phyloP scores from a whole-genome alignment of 2,329 filamentous ascomycete genomes.

The Coleophoma eucalyptorum region DNA sequence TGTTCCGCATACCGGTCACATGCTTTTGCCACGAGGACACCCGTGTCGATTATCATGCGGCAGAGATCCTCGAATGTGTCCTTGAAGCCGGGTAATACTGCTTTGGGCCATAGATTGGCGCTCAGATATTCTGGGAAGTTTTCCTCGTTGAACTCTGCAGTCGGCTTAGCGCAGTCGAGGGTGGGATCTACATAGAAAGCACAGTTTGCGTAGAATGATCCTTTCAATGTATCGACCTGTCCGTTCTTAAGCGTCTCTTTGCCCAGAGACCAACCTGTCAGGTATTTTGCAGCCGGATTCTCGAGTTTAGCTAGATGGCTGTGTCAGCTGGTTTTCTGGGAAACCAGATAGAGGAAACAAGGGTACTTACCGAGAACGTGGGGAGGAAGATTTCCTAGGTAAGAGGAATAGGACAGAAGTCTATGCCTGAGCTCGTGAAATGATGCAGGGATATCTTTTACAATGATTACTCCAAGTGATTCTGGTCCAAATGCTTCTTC shows the following conservation, averaged over 20 bases:
- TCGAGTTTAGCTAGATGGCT: slow-evolving; percentile 45
- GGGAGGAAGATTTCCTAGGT: slow-evolving; percentile 75
- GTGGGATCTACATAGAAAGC: slow-evolving; percentile 67
- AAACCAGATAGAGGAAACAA: not conserved
- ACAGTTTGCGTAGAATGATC: slow-evolving; percentile 81
- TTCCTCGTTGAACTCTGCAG: slow-evolving; percentile 48
- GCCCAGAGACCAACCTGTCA: slow-evolving; percentile 75
- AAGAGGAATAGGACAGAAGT: slow-evolving; percentile 82
- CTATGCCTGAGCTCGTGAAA: slow-evolving; percentile 70
- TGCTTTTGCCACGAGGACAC: slow-evolving; percentile 81
- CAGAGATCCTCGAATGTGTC: slow-evolving; percentile 72
- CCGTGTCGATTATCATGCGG: slow-evolving; percentile 81
- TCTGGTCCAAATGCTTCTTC: slow-evolving; percentile 84
- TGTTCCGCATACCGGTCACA: slow-evolving; percentile 82
- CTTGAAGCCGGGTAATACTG: slow-evolving; percentile 73
- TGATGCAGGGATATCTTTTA: slow-evolving; percentile 73
- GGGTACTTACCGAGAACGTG: slow-evolving; percentile 61
- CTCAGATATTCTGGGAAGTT: slow-evolving; percentile 86
- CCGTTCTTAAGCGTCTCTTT: slow-evolving; percentile 79
- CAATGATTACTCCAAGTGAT: slow-evolving; percentile 89
- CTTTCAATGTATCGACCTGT: slow-evolving; percentile 75
- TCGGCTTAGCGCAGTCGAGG: slow-evolving; percentile 60
- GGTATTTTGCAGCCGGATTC: slow-evolving; percentile 57
- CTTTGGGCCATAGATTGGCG: slow-evolving; percentile 82
- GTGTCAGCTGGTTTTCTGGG: slow-evolving; percentile 7